These are phyloP conservation scores for Saturnispora serradocipensis DNA, from an alignment of 805 yeast species.

Conservation along the genomic window DNA sequence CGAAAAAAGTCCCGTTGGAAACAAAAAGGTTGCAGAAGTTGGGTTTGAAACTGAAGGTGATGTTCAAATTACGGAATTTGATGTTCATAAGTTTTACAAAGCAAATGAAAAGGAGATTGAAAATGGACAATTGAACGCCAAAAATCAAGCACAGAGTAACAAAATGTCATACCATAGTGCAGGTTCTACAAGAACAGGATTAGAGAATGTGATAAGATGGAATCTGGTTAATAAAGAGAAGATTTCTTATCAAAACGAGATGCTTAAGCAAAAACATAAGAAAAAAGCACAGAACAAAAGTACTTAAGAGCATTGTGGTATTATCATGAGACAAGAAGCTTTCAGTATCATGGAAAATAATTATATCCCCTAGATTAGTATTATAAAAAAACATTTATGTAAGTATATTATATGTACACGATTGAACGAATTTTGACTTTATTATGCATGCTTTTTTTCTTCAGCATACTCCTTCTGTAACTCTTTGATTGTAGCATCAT, in stretches of 20 bases:
- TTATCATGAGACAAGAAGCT: not conserved
- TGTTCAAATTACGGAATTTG: conserved; percentile 20
- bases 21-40: not conserved
- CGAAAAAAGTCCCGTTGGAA: not conserved
- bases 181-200: conserved; percentile 3
- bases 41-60: not conserved
- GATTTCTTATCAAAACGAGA: conserved; percentile 5
- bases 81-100: conserved; percentile 31
- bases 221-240: conserved; percentile 8
- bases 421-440: not conserved
- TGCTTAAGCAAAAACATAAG: not conserved
- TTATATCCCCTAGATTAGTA: not conserved
- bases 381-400: not conserved
- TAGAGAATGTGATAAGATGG: conserved; percentile 8
- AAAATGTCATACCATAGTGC: conserved; percentile 5
- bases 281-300: not conserved
- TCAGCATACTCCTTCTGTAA: conserved; percentile 66
- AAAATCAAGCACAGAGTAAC: conserved; percentile 8
- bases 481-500: conserved; percentile 63
- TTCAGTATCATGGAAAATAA: not conserved
- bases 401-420: not conserved
- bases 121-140: conserved; percentile 27
- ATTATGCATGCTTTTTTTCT: conserved; percentile 20
- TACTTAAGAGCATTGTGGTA: not conserved
- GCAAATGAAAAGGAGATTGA: conserved; percentile 25